Conservation (phyloP, 352 stramenopile species). For the Phytopythium mirpurense region DNA sequence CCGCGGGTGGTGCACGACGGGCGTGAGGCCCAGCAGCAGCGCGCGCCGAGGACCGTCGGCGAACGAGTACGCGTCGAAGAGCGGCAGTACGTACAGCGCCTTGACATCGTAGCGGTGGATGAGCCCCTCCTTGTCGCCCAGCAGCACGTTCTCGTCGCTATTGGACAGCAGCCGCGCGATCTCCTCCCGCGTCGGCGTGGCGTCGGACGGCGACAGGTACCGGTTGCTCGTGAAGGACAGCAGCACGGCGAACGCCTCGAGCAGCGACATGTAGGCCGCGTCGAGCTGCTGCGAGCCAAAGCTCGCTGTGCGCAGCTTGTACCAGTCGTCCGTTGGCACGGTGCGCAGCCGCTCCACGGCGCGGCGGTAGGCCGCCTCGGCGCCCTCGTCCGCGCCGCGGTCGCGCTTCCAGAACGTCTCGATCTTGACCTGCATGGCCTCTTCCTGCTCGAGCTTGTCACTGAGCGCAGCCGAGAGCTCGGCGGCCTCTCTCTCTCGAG, state of each 20-base stretch:
- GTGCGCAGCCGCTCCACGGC: constrained; percentile 45
- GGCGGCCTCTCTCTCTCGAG: constrained; percentile 18
- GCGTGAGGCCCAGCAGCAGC: constrained; percentile 57
- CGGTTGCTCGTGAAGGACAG: constrained; percentile 75
- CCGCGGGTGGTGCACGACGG: constrained; percentile 67
- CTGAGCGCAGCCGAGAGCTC: constrained; percentile 33
- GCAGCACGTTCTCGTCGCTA: constrained; percentile 72
- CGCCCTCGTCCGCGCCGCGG: constrained; percentile 9
- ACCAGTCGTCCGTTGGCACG: constrained; percentile 68
- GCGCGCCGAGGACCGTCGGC: constrained; percentile 49
- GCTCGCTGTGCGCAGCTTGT: constrained; percentile 44
- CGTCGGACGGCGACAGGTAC: constrained; percentile 32
- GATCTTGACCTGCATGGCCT: constrained; percentile 73
- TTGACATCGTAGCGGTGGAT: constrained; percentile 80
- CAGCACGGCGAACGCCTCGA: constrained; percentile 62
- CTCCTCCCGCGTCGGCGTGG: constrained; percentile 50
- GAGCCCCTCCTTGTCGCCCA: constrained; percentile 75
- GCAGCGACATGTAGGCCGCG: constrained; percentile 42
- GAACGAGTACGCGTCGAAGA: constrained; percentile 83
- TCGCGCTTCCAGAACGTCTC: constrained; percentile 76
- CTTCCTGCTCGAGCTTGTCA: constrained; percentile 44
- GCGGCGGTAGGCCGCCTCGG: constrained; percentile 60
- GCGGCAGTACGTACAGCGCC: constrained; percentile 68
- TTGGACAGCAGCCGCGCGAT: constrained; percentile 63
- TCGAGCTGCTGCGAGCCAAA: constrained; percentile 34